Percentiles rank a stretch among this genome's conserved stretches.
phyloP scores from a whole-genome alignment of 495 filamentous ascomycete genomes.

The Durotheca rogersii region DNA sequence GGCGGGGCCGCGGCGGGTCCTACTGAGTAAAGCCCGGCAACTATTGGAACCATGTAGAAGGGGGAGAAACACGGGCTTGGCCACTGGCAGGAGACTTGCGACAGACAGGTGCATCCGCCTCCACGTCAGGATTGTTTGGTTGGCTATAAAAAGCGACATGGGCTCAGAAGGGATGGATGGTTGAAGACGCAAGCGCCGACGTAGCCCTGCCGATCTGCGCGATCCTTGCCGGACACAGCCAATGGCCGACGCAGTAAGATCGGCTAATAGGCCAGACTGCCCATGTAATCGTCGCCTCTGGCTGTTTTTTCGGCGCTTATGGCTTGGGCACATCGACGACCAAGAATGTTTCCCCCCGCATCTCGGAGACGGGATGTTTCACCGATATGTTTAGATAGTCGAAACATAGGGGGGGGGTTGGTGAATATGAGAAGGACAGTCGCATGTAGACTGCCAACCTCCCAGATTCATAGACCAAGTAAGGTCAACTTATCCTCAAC shows the following conservation, averaged over 20 bases:
- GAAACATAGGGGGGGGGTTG: constrained; percentile 5
- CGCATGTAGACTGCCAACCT: not conserved
- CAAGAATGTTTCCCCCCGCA: constrained; percentile 22
- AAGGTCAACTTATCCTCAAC: not conserved
- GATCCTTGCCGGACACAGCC: constrained; percentile 31
- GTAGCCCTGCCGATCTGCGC: constrained; percentile 27
- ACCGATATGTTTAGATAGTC: constrained; percentile 3
- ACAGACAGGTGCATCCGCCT: constrained; percentile 26
- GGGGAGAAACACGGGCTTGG: constrained; percentile 9
- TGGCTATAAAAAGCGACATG: constrained; percentile 39
- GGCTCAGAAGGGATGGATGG: constrained; percentile 30
- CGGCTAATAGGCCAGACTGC: constrained; percentile 34
- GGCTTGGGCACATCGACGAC: not conserved
- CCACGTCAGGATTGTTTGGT: constrained; percentile 25
- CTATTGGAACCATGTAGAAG: constrained; percentile 40
- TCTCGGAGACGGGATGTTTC: constrained; percentile 13
- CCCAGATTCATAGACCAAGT: constrained; percentile 1
- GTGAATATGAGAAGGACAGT: constrained; percentile 17
- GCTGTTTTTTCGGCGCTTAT: constrained; percentile 30
- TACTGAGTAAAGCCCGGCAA: constrained; percentile 27
- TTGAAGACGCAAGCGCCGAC: constrained; percentile 38
- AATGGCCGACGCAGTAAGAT: constrained; percentile 28
- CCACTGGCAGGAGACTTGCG: constrained; percentile 17
- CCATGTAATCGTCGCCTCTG: constrained; percentile 25
- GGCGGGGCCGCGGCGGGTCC: constrained; percentile 13